Percentiles rank a stretch among this genome's conserved stretches.
These are phyloP conservation scores for Yamadazyma mexicana DNA, from an alignment of 1,139 yeast genomes.

Conservation along the genomic window DNA sequence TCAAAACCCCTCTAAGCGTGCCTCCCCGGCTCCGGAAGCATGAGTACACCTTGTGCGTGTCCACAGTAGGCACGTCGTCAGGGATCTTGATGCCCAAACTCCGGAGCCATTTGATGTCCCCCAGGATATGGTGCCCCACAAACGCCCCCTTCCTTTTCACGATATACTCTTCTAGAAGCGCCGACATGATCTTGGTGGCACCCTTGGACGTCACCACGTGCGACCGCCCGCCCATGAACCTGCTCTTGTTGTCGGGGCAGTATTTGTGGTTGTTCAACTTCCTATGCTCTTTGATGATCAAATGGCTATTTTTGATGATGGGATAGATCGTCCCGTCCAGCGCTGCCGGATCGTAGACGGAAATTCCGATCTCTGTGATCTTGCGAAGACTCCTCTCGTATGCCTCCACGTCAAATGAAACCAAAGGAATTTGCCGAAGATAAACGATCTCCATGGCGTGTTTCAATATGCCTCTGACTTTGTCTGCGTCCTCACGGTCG, in stretches of 20 bases:
- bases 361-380: constrained; percentile 70
- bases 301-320: constrained; percentile 51
- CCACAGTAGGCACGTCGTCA: constrained; percentile 41
- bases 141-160: constrained; percentile 30
- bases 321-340: constrained; percentile 45
- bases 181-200: constrained; percentile 40
- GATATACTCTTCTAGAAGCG: constrained; percentile 45
- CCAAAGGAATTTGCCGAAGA: constrained; percentile 36
- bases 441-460: constrained; percentile 28
- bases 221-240: constrained; percentile 61
- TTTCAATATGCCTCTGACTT: constrained; percentile 19
- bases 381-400: constrained; percentile 49
- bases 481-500: constrained; percentile 15
- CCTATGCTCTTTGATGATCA: constrained; percentile 54
- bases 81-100: constrained; percentile 44
- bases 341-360: constrained; percentile 60
- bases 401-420: constrained; percentile 70
- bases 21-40: constrained; percentile 45
- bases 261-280: constrained; percentile 50
- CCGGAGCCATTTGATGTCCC: constrained; percentile 59
- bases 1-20: constrained; percentile 52
- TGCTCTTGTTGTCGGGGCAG: constrained; percentile 63
- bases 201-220: constrained; percentile 36
- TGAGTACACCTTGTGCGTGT: constrained; percentile 54
- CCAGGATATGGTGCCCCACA: constrained; percentile 69